phyloP scores from a whole-genome alignment of 257 asterid genomes.

The Solanum virginianum region DNA sequence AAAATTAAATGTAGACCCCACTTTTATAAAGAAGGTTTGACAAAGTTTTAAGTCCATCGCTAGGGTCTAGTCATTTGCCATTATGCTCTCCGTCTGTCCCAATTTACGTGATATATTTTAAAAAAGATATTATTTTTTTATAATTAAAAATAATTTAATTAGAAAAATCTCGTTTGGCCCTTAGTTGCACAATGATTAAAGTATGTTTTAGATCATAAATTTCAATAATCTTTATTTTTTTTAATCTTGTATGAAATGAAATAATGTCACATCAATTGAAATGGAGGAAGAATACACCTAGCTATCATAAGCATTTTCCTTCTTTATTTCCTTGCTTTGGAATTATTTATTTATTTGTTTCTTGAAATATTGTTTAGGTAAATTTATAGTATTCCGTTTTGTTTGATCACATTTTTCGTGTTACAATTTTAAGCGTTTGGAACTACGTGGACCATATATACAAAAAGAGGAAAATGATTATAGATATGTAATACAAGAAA shows the following conservation, averaged over 20 bases:
- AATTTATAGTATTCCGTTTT: neutral
- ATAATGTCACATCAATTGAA: rapidly evolving
- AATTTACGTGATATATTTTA: neutral
- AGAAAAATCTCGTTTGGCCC: too few species aligned
- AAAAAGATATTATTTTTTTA: too few species aligned
- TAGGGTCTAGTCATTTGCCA: constrained; percentile 27
- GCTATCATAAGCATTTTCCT: constrained; percentile 1
- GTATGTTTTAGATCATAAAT: too few species aligned
- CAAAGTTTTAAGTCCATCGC: constrained; percentile 20
- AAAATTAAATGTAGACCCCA: constrained; percentile 16
- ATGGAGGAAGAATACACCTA: neutral
- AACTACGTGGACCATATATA: neutral
- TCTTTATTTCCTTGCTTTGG: neutral
- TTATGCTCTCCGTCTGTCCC: neutral
- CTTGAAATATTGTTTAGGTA: neutral
- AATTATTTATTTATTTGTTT: neutral
- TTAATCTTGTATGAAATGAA: too few species aligned
- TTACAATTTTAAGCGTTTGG: neutral
- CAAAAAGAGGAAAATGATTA: neutral
- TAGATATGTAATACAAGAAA: neutral
- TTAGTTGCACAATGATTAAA: too few species aligned
- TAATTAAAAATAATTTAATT: too few species aligned
- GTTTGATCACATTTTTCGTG: neutral
- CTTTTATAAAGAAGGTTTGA: constrained; percentile 42
- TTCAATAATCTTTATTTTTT: too few species aligned